phyloP scores from a whole-genome alignment of 768 basidiomycete species.

The Ramaria rubella region DNA sequence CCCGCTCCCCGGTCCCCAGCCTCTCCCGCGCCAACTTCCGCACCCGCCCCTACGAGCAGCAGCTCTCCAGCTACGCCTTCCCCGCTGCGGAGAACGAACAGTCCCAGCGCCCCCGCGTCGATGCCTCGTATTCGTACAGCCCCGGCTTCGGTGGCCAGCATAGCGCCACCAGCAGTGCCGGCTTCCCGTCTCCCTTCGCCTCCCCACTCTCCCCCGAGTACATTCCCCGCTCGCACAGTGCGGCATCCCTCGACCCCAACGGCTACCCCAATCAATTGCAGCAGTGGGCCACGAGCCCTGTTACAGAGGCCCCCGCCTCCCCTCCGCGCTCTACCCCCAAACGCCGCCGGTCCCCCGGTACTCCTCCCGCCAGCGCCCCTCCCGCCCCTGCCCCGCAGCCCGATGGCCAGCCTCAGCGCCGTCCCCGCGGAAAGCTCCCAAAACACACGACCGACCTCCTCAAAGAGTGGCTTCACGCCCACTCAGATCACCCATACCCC shows the following conservation, averaged over 20 bases:
- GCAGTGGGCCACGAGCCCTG: conserved; percentile 23
- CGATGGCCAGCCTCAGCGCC: conserved; percentile 55
- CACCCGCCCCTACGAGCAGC: conserved; percentile 37
- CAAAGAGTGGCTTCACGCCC: conserved; percentile 82
- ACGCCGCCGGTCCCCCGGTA: conserved; percentile 32
- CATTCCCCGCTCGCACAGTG: too few species aligned
- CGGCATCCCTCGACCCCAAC: too few species aligned
- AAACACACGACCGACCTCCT: conserved; percentile 88
- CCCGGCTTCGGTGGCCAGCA: too few species aligned
- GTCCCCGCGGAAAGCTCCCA: conserved; percentile 73
- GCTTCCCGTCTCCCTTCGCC: conserved; percentile 26
- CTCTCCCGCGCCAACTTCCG: conserved; percentile 35
- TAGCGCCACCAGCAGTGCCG: conserved; percentile 46
- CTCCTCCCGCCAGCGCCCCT: conserved; percentile 51
- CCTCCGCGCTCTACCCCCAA: conserved; percentile 25
- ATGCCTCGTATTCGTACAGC: conserved; percentile 46
- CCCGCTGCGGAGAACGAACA: not conserved
- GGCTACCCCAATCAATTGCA: conserved; percentile 29
- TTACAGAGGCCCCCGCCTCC: conserved; percentile 47
- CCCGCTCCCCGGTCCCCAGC: conserved; percentile 31
- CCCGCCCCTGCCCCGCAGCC: conserved; percentile 1
- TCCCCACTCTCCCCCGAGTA: conserved; percentile 40
- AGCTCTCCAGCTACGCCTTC: conserved; percentile 31
- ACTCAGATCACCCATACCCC: conserved; percentile 85
- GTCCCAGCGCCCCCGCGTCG: conserved; percentile 26